These are phyloP conservation scores for Skeletonema tropicum DNA, from an alignment of 108 stramenopile species.

Conservation along the genomic window DNA sequence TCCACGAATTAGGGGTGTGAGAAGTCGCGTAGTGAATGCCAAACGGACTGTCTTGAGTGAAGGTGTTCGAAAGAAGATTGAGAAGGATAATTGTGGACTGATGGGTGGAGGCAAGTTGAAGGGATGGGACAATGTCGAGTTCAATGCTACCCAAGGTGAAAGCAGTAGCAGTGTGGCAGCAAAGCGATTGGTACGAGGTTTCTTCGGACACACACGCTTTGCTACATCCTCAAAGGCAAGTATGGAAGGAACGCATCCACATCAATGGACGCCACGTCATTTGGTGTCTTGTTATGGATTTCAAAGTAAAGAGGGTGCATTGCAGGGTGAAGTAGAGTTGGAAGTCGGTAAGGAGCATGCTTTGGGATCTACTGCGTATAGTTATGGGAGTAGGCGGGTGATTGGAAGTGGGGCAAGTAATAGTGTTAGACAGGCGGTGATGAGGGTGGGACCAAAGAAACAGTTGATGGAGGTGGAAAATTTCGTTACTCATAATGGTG, in stretches of 20 bases:
- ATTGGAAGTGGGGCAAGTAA: no score
- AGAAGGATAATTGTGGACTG: slow-evolving; percentile 14
- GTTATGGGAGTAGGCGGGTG: no score
- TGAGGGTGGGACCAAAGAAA: not conserved
- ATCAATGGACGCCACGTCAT: slow-evolving; percentile 61
- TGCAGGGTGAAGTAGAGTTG: no score
- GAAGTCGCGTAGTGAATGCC: slow-evolving; percentile 68
- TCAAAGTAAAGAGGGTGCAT: no score
- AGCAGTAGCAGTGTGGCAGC: not conserved
- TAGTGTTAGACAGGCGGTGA: no score
- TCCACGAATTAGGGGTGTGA: slow-evolving; percentile 39
- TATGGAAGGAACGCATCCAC: slow-evolving; percentile 75
- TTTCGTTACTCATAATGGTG: slow-evolving; percentile 69
- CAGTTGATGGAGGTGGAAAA: slow-evolving; percentile 49
- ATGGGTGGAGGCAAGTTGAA: slow-evolving; percentile 2
- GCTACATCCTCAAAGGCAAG: slow-evolving; percentile 65
- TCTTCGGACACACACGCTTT: slow-evolving; percentile 75
- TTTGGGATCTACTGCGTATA: no score
- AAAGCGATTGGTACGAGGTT: slow-evolving; percentile 28
- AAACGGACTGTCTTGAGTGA: slow-evolving; percentile 68
- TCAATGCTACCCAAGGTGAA: slow-evolving; percentile 1
- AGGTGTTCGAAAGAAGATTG: slow-evolving; percentile 48
- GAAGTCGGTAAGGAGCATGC: no score
- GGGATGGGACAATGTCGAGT: slow-evolving; percentile 8
- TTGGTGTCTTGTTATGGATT: no score